Evolutionary conservation across 176 grass and related monocot genomes (phyloP).

Genomic region (Triticum urartu): DNA sequence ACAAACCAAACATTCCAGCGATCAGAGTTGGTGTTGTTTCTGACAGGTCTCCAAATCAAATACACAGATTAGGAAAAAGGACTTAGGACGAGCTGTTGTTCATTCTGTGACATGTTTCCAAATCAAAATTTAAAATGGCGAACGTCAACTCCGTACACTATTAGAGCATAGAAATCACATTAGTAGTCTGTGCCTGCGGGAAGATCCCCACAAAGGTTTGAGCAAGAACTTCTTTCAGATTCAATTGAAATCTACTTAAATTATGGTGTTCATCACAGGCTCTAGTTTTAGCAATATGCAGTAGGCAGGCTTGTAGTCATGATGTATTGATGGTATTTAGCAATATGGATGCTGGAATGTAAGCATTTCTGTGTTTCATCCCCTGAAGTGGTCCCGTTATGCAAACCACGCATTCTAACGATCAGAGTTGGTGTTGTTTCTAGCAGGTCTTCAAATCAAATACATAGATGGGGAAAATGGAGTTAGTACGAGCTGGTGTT

Average conservation of each 20-base stretch:
- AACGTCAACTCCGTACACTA: background rate
- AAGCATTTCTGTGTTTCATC: background rate
- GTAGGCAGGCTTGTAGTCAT: too few species aligned
- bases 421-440: background rate
- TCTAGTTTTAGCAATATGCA: too few species aligned
- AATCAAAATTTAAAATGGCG: background rate
- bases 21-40: background rate
- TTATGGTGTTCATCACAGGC: background rate
- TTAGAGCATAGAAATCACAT: background rate
- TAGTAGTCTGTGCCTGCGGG: background rate
- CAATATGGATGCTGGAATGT: too few species aligned
- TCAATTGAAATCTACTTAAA: background rate
- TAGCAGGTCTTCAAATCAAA: background rate
- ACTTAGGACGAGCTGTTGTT: background rate
- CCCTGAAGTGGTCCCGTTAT: background rate
- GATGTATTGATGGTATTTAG: too few species aligned
- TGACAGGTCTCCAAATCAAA: background rate
- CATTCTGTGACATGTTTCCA: background rate
- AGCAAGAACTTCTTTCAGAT: background rate
- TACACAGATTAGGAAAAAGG: background rate
- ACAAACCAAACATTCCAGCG: background rate
- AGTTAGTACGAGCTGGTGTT: background rate
- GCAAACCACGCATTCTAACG: background rate
- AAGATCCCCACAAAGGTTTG: background rate
- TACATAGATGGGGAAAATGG: background rate